These are phyloP conservation scores for Suillus luteus DNA, from an alignment of 768 basidiomycete genomes.

Conservation along the genomic window DNA sequence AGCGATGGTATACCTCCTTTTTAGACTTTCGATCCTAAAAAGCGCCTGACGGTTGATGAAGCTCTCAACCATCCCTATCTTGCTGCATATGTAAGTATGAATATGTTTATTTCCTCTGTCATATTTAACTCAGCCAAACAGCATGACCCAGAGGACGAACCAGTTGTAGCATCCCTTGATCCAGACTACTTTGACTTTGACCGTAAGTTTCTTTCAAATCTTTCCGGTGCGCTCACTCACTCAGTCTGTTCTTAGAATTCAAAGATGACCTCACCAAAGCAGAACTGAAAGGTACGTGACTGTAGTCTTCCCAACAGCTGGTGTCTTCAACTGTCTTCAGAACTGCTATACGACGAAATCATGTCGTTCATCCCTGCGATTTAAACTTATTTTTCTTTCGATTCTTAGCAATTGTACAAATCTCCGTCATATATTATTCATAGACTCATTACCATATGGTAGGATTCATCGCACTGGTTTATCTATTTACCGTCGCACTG, in stretches of 20 bases:
- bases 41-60: slow-evolving; percentile 79
- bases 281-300: slow-evolving; percentile 58
- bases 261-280: slow-evolving; percentile 78
- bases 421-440: background rate
- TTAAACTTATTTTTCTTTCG: slow-evolving; percentile 31
- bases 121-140: slow-evolving; percentile 27
- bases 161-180: slow-evolving; percentile 74
- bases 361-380: slow-evolving; percentile 70
- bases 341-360: slow-evolving; percentile 83
- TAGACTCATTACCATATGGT: background rate
- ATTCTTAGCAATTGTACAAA: background rate
- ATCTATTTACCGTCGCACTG: background rate
- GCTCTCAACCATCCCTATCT: slow-evolving; percentile 84
- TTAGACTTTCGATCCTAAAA: slow-evolving; percentile 86
- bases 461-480: background rate
- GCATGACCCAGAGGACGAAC: slow-evolving; percentile 92
- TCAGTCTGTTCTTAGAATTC: slow-evolving; percentile 43
- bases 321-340: slow-evolving; percentile 28
- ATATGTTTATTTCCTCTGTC: background rate
- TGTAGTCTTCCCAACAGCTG: background rate
- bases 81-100: slow-evolving; percentile 61
- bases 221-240: slow-evolving; percentile 10
- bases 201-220: slow-evolving; percentile 42
- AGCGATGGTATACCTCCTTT: slow-evolving; percentile 2
- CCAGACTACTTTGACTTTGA: slow-evolving; percentile 93